Evolutionary conservation across 257 asterid genomes (phyloP), one percentile per base, ranked within the genome.

Genomic region (Agastache rugosa): DNA sequence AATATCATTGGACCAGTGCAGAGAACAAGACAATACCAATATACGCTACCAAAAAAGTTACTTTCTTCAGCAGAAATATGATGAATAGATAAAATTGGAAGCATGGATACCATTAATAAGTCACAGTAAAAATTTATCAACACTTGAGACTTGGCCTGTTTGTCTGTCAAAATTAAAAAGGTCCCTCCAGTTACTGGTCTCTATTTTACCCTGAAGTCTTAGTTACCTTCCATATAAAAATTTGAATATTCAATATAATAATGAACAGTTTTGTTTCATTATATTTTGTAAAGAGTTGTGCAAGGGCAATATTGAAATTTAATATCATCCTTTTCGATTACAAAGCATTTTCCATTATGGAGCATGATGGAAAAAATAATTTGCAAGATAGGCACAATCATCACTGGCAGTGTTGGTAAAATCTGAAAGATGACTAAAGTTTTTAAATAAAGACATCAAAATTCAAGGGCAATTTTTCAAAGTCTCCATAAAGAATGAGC

Each of bases 391-490:
- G 34, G 34, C 34, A 29, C 34, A 29, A 29, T 29, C 4, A 29
- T 29, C 34, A 29, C 34, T 29, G 34, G 34, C 34, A 29, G 34
- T 29, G 34, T 4, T 29, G 3, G 34, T 29, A 29, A 29, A 29
- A 29, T 29, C 34, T 29, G 34, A 29, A 29, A 29, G 5, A 29
- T 4, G 5, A 29, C 34, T 29, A 4, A 29, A 29, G 34, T 29
- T 29, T 29, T 29, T 29, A 29, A 29, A 29, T 29, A 29, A 29
- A 29, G 34, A 29, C 34, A 29, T 29, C 34, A 29, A 29, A 2
- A 29, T 67, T 34, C 63, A 54, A 69, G 39, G 31, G 61, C 19
- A 69, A 3, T 53, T 53, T 59, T 71, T 44, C 44, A 41, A 71
- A 8, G 29, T 45, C 0, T 68, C 69, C 17, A 23, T 1, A 60